Evolutionary conservation across 2,329 filamentous ascomycete genomes (phyloP), one percentile per base, ranked within the genome.

Genomic region (Exophiala viscosa): DNA sequence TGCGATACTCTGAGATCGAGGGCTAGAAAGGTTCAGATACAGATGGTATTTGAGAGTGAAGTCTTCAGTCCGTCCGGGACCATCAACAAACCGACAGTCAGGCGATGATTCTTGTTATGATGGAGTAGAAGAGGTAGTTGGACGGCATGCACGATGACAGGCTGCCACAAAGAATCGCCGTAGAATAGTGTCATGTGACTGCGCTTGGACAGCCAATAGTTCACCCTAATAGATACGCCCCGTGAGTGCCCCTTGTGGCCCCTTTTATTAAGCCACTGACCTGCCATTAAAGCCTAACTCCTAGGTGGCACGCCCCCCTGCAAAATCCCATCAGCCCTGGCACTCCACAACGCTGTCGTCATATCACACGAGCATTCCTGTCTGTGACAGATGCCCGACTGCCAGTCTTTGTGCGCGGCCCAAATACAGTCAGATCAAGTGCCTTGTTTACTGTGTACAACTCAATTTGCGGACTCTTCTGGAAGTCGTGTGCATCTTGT

Each of bases 311-410:
- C 45, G n/a, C n/a, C n/a, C 33, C 18, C 43, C 47, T 44, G 46
- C 33, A 46, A 38, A 23, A n/a, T n/a, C 15, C 18, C 31, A 31
- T 13, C 17, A 14, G 15, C 14, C 23, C 10, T 8, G n/a, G n/a
- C 15, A 44, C 13, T 45, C 23, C 8, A 43, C 41, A 36, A 45
- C 34, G 8, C 54, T 54, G 54, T 50, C 54, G 54, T 57, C 54
- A 57, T 57, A 57, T 54, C 54, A 57, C 54, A 57, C 54, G 50
- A 57, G 54, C 54, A 50, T 35, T 50, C 32, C 45, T 50, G 40
- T 42, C 32, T 46, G 42, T 41, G 34, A 47, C 28, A 54, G 47
- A 59, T 56, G 53, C 56, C 56, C 53, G 56, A 59, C 53, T 17
- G 17, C 39, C 18, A 40, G 23, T 39, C 34, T 28, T 4, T 28